Conservation (phyloP, 441 rosid genomes). For the Breynia disticha region DNA sequence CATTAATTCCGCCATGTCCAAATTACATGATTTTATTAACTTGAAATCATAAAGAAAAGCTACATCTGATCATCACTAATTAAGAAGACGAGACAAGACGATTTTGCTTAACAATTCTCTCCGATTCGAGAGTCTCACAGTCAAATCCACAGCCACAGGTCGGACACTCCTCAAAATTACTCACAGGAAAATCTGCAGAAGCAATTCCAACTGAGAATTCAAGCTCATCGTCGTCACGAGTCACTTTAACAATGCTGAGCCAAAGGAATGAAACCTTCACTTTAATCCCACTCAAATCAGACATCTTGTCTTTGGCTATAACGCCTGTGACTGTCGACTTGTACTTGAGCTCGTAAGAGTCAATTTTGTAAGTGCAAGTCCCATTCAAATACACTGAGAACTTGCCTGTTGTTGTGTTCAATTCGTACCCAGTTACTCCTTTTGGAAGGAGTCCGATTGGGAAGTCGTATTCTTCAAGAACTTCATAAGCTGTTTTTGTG, state of each 20-base stretch:
- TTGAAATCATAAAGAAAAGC: neutral
- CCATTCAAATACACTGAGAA: constrained; percentile 28
- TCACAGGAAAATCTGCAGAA: constrained; percentile 36
- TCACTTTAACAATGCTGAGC: constrained; percentile 42
- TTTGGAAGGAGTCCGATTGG: constrained; percentile 46
- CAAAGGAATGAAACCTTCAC: constrained; percentile 47
- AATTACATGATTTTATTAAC: neutral
- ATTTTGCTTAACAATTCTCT: constrained; percentile 1
- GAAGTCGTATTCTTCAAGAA: constrained; percentile 34
- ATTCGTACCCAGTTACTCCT: constrained; percentile 30
- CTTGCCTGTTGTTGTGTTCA: constrained; percentile 33
- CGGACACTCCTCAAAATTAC: constrained; percentile 34
- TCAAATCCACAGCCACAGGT: constrained; percentile 50
- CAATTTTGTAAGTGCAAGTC: constrained; percentile 32
- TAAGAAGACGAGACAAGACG: constrained; percentile 15
- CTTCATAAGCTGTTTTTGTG: constrained; percentile 27
- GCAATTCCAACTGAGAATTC: constrained; percentile 48
- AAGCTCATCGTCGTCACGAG: constrained; percentile 34
- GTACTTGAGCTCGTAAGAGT: constrained; percentile 43
- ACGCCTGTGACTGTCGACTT: constrained; percentile 34
- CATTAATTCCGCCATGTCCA: no score
- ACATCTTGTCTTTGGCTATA: constrained; percentile 32
- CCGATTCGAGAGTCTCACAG: constrained; percentile 15
- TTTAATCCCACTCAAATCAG: constrained; percentile 32
- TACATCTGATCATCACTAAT: neutral